Evolutionary conservation across 169 alveolate genomes (phyloP).

Genomic region (Plasmodium sp.): DNA sequence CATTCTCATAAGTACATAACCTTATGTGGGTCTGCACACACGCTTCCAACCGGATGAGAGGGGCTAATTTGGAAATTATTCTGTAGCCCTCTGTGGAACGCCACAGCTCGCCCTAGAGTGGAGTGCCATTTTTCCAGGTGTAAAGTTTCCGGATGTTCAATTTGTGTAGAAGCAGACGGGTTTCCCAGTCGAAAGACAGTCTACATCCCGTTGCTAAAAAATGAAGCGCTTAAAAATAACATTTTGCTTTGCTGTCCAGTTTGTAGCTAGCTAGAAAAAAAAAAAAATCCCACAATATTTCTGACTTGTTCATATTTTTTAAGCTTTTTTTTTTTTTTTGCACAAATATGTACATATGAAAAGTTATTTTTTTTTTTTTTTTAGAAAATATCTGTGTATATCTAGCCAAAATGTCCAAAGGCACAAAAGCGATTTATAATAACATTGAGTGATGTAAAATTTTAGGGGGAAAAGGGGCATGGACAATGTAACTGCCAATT

Average conservation of each 20-base stretch:
- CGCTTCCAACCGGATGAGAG: background rate
- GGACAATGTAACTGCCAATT: background rate
- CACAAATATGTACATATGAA: background rate
- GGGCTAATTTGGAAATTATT: background rate
- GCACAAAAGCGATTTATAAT: background rate
- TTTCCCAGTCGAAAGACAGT: background rate
- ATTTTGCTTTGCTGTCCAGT: background rate
- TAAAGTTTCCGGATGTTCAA: background rate
- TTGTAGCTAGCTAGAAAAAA: background rate
- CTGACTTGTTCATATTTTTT: background rate
- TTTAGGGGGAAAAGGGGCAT: background rate
- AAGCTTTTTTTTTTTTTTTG: background rate
- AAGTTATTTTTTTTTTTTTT: background rate
- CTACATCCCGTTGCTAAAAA: background rate
- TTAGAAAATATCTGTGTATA: background rate
- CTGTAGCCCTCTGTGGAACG: background rate
- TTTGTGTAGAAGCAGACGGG: background rate
- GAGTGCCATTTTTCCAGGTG: background rate
- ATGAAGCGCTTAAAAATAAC: background rate
- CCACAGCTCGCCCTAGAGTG: background rate
- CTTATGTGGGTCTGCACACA: background rate
- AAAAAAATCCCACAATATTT: background rate
- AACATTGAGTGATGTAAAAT: background rate
- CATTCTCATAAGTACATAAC: background rate
- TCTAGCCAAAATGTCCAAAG: constrained; percentile 14